A percentile compares a stretch with the other conserved stretches of the same genome.
Evolutionary conservation across 352 stramenopile genomes (phyloP).

Genomic region (Globisporangium radiosum): DNA sequence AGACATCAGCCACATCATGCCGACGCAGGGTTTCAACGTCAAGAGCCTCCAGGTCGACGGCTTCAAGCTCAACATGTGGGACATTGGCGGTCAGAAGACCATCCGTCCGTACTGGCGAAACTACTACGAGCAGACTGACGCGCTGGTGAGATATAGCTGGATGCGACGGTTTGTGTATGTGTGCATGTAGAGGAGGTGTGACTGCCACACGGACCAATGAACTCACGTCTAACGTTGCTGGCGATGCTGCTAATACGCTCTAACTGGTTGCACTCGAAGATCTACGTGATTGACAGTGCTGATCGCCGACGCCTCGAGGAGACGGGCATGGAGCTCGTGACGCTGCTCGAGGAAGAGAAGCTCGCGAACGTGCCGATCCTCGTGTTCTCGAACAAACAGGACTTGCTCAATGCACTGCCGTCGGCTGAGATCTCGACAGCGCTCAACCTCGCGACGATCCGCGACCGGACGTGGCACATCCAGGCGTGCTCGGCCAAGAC

Average conservation of each 20-base stretch:
- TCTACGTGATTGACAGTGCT: conserved; percentile 95
- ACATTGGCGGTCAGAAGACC: conserved; percentile 98
- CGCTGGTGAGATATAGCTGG: conserved; percentile 38
- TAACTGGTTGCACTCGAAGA: conserved; percentile 19
- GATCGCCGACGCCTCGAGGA: conserved; percentile 90
- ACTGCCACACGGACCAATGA: too few relatives aligned
- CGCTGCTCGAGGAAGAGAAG: conserved; percentile 93
- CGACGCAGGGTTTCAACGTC: conserved; percentile 95
- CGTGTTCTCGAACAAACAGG: conserved; percentile 96
- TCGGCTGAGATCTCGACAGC: conserved; percentile 88
- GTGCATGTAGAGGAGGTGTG: background rate
- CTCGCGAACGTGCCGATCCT: conserved; percentile 90
- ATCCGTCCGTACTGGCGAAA: conserved; percentile 99
- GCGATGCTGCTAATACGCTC: background rate
- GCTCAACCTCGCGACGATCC: conserved; percentile 85
- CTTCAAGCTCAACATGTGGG: conserved; percentile 98
- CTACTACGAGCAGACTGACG: conserved; percentile 98
- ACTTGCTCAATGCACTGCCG: conserved; percentile 90
- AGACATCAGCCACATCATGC: conserved; percentile 92
- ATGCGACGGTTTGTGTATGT: background rate
- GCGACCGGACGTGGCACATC: conserved; percentile 89
- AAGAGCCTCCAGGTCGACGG: conserved; percentile 93
- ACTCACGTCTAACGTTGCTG: background rate
- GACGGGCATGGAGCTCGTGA: conserved; percentile 89
- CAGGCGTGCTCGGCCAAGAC: conserved; percentile 88